phyloP scores from a whole-genome alignment of 148 eudicot genomes.

The Vaccinium corymbosum region DNA sequence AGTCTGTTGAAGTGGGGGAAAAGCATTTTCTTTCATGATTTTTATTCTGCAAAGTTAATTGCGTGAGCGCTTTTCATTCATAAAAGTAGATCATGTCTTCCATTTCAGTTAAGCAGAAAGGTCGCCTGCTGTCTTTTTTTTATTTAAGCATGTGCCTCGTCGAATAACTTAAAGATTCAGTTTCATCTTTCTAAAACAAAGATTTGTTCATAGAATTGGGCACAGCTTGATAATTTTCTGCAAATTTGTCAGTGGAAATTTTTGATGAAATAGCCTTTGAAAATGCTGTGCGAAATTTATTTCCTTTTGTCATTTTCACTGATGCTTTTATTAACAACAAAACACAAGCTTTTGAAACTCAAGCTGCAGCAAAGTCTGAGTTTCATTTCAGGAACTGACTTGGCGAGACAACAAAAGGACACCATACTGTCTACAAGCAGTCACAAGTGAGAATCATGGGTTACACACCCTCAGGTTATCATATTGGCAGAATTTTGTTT shows the following conservation, averaged over 20 bases:
- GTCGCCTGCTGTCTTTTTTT: neutral
- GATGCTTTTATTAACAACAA: conserved; percentile 15
- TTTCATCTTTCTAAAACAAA: conserved; percentile 3
- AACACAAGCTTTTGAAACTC: conserved; percentile 19
- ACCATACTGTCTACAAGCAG: conserved; percentile 18
- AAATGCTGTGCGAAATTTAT: conserved; percentile 1
- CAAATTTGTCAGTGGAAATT: neutral
- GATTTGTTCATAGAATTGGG: neutral
- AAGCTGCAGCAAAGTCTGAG: conserved; percentile 15
- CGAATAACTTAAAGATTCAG: neutral
- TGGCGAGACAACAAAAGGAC: conserved; percentile 18
- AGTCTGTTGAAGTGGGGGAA: neutral
- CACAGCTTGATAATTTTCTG: neutral
- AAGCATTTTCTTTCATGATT: neutral
- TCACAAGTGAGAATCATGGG: conserved; percentile 20
- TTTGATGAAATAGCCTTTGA: neutral
- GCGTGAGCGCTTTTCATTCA: neutral
- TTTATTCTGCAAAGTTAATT: neutral
- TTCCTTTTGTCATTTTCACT: conserved; percentile 10
- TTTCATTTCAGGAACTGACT: conserved; percentile 26
- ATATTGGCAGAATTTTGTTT: conserved; percentile 3
- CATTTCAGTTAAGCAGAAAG: neutral
- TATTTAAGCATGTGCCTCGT: neutral
- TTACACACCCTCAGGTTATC: conserved; percentile 21
- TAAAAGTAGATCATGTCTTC: neutral